These are phyloP conservation scores for Apiotrichum domesticum DNA, from an alignment of 1,284 basidiomycete species.

Conservation along the genomic window DNA sequence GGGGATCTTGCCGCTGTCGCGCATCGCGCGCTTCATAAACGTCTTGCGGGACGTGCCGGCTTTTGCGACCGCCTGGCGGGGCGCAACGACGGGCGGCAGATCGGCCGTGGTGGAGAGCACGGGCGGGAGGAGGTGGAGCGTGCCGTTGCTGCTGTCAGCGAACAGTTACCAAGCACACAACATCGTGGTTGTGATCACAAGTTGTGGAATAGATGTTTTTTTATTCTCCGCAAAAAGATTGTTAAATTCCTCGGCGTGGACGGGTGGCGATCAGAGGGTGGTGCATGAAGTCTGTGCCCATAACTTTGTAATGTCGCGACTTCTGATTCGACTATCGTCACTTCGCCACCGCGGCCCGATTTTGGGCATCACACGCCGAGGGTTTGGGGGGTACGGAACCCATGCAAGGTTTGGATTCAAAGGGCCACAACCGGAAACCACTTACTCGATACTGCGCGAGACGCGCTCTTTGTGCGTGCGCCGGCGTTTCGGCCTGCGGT, in stretches of 20 bases:
- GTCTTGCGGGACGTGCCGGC: slow-evolving; percentile 11
- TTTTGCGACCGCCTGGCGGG: slow-evolving; percentile 5
- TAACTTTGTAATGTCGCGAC: neutral
- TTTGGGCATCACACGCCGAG: neutral
- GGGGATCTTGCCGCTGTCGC: slow-evolving; percentile 26
- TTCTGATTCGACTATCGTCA: slow-evolving; percentile 3
- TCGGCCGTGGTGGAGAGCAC: slow-evolving; percentile 6
- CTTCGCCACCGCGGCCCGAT: neutral
- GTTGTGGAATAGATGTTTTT: neutral
- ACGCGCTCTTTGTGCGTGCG: slow-evolving; percentile 9
- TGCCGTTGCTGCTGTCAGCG: slow-evolving; percentile 9
- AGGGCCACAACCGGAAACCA: neutral
- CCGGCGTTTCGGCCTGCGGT: slow-evolving; percentile 5
- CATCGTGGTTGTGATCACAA: too few relatives aligned
- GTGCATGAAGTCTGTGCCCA: slow-evolving; percentile 7
- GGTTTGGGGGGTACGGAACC: neutral
- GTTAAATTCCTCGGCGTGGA: neutral
- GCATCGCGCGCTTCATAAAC: slow-evolving; percentile 35
- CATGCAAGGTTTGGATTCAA: too few relatives aligned
- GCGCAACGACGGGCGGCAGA: slow-evolving; percentile 26
- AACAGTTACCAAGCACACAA: too few relatives aligned
- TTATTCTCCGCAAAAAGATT: neutral
- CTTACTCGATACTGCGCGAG: slow-evolving; percentile 6
- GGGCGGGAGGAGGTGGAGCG: slow-evolving; percentile 23
- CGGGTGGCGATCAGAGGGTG: slow-evolving; percentile 5